Base-by-base conservation (phyloP, 2,329 filamentous ascomycete species). In the Dactylellina cionopaga region DNA sequence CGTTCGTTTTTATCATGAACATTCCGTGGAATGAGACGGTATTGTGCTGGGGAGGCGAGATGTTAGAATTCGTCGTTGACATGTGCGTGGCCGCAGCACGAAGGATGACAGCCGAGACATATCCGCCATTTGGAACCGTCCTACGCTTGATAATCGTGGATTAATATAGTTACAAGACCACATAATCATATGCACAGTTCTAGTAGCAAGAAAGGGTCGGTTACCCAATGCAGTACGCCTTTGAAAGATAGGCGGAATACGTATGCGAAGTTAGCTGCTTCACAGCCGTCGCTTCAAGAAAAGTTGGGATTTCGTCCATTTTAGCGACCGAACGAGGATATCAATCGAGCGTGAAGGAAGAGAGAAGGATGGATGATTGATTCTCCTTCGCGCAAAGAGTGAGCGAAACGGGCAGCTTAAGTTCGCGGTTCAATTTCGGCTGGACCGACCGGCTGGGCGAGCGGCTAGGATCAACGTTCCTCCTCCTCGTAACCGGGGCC, bases 61-160 rank as follows among this genome's bases (percentile, higher is more conserved):
- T 55, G 11, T 54, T 85, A 85, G 54, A 84, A 82, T 70, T 84
- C 4, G 87, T 85, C 5, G 83, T 85, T 24, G 75, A 79, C 81
- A 89, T 89, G 79, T 90, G 88, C 1, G 81, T 83, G 7, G 81
- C 80, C 22, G 86, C 86, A 15, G 88, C 85, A 59, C 84, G 83
- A 73, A 89, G 83, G 73, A 92, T 84, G 51, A 85, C 83, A 0
- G 87, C 84, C 7, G 88, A 88, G 13, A 90, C 86, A 76, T 89
- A 90, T 66, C 89, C 89, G 56, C 89, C 89, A 79, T 92, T 88
- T 4, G 89, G 89, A 10, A 91, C 89, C 89, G 77, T 33, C 46
- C 29, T n/a, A 29, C 47, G 52, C 76, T 66, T 71, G 58, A 69
- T 63, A 43, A 43, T 4, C 15, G 11, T n/a, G 3, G 49, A 44